Evolutionary conservation across 2,329 filamentous ascomycete species (phyloP), one percentile per base, ranked within the genome.

Genomic region (Phyllosticta citribraziliensis): DNA sequence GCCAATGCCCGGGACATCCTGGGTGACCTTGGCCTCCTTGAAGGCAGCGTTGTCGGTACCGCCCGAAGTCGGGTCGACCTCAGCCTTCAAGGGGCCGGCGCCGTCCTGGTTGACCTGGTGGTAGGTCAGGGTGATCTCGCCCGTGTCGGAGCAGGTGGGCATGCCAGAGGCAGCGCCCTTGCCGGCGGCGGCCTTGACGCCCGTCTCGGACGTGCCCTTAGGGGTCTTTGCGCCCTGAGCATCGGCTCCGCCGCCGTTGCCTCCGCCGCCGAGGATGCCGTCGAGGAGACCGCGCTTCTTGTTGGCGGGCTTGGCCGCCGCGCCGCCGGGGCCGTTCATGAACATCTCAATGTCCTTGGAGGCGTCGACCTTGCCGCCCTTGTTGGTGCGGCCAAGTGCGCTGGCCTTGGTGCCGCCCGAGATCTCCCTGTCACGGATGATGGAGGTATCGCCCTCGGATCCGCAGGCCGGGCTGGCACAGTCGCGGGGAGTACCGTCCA

Each of bases 61-160:
- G 35, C 83, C 84, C 1, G 84, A 87, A 25, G 84, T 86, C 52
- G 77, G 73, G 67, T 88, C 85, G 56, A 88, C 76, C 52, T 77
- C 76, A 9, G 85, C 85, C 30, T 76, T 80, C 55, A 88, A 74
- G 1, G 84, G 84, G 1, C 85, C 86, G 0, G 85, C 86, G 22
- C 85, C 85, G 67, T 88, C 85, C 72, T 88, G 85, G 79, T 88
- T 88, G 75, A 88, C 60, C 63, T 88, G 83, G 71, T 85, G 84
- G 76, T 83, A 88, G 63, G 80, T 84, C 80, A 88, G 80, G 62
- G 78, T 80, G 70, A 88, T 76, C 27, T 79, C 79, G 64, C 86
- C 85, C 60, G 84, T 79, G 62, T 86, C 82, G 20, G 77, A 74
- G 62, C 78, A 80, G 4, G 85, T 88, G 9, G 86, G 86, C 19